These are phyloP conservation scores for Penicillium sp. DNA, from an alignment of 2,329 filamentous ascomycete species.

Conservation along the genomic window DNA sequence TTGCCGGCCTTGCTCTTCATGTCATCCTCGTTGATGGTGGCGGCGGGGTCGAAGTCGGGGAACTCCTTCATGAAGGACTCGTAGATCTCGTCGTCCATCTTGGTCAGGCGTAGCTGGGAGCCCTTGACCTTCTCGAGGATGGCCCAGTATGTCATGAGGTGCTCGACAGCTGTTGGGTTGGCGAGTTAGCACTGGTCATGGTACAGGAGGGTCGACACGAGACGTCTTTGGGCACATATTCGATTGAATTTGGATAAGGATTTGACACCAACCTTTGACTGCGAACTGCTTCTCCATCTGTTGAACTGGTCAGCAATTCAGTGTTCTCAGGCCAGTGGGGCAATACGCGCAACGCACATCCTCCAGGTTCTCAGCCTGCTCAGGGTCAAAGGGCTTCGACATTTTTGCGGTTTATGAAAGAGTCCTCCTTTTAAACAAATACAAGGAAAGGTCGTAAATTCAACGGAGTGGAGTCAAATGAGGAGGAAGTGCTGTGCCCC, in stretches of 20 bases:
- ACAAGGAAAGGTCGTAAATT: slow-evolving; percentile 1
- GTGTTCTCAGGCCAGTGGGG: neutral
- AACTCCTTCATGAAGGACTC: slow-evolving; percentile 84
- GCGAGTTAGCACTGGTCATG: neutral
- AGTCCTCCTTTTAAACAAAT: neutral
- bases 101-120: slow-evolving; percentile 85
- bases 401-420: slow-evolving; percentile 26
- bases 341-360: slow-evolving; percentile 52
- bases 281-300: slow-evolving; percentile 99
- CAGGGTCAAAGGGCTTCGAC: slow-evolving; percentile 51
- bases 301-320: slow-evolving; percentile 23
- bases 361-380: slow-evolving; percentile 68
- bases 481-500: slow-evolving; percentile 24
- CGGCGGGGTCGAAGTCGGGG: slow-evolving; percentile 84
- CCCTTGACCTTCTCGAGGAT: slow-evolving; percentile 89
- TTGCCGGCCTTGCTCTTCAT: slow-evolving; percentile 99
- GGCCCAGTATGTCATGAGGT: slow-evolving; percentile 95
- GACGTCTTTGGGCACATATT: neutral
- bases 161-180: slow-evolving; percentile 66
- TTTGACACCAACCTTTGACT: slow-evolving; percentile 68
- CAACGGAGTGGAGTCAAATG: slow-evolving; percentile 6
- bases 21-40: slow-evolving; percentile 79
- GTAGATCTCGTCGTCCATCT: slow-evolving; percentile 92
- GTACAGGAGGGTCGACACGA: neutral
- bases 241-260: neutral